Percentiles rank a stretch among this genome's conserved stretches.
These are phyloP conservation scores for Trebouxia sp. DNA, from an alignment of 139 green algal species.

Conservation along the genomic window DNA sequence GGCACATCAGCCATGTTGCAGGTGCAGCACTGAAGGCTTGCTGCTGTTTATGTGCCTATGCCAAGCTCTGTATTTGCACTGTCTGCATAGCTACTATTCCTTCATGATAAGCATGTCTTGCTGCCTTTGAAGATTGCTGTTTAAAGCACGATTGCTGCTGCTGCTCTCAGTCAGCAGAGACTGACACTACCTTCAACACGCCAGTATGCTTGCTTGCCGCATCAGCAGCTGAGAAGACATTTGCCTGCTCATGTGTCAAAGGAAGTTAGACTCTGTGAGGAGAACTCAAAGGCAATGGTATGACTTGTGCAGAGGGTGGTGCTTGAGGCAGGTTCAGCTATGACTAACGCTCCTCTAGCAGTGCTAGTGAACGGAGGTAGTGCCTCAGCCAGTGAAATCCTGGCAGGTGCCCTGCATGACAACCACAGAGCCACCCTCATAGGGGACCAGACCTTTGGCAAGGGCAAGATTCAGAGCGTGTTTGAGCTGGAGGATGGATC, in stretches of 20 bases:
- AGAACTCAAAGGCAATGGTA: no score
- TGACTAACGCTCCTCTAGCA: slow-evolving; percentile 67
- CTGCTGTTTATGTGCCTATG: not conserved
- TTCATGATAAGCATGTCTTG: no score
- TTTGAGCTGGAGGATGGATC: slow-evolving; percentile 85
- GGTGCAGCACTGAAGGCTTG: not conserved
- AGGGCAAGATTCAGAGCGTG: slow-evolving; percentile 82
- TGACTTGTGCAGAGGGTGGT: slow-evolving; percentile 40
- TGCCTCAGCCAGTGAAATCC: slow-evolving; percentile 87
- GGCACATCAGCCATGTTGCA: slow-evolving; percentile 3
- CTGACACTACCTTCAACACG: no score
- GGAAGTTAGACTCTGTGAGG: no score
- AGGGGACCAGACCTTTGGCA: slow-evolving; percentile 90
- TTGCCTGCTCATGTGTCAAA: no score
- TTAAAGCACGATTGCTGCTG: no score
- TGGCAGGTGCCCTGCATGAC: slow-evolving; percentile 86
- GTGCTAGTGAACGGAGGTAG: slow-evolving; percentile 85
- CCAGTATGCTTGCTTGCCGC: no score
- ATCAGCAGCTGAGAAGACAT: no score
- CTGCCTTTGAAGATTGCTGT: no score
- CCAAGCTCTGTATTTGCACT: not conserved
- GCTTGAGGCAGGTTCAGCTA: slow-evolving; percentile 30
- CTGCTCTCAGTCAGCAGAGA: no score
- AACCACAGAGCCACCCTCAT: slow-evolving; percentile 70
- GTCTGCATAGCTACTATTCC: not conserved